Conservation (phyloP, 495 filamentous ascomycete species). For the Filosporella fistucella region DNA sequence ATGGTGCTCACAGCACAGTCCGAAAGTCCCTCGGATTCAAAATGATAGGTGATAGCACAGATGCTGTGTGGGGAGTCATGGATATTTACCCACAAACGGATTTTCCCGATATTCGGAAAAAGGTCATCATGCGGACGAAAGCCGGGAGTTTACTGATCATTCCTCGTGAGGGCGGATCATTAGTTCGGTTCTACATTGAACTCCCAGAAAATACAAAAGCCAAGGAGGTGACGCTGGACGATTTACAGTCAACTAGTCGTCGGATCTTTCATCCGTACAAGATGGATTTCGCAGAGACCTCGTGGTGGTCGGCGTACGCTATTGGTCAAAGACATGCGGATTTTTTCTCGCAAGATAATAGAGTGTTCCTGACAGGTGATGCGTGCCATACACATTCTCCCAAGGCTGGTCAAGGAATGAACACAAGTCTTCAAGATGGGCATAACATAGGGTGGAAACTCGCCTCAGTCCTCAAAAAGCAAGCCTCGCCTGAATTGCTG, state of each 20-base stretch:
- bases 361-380: constrained; percentile 66
- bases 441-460: constrained; percentile 82
- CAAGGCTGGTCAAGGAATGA: constrained; percentile 73
- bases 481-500: constrained; percentile 50
- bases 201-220: constrained; percentile 33
- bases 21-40: constrained; percentile 62
- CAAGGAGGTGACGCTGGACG: constrained; percentile 43
- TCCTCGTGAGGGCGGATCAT: constrained; percentile 58
- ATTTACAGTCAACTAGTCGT: constrained; percentile 53
- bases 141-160: constrained; percentile 56
- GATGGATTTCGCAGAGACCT: constrained; percentile 38
- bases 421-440: constrained; percentile 56
- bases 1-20: constrained; percentile 71
- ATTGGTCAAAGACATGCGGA: constrained; percentile 60
- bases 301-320: constrained; percentile 61
- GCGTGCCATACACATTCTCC: constrained; percentile 71
- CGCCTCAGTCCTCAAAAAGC: constrained; percentile 55
- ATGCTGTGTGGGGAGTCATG: constrained; percentile 81
- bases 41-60: constrained; percentile 71
- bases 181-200: constrained; percentile 61
- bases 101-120: constrained; percentile 71
- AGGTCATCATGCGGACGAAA: constrained; percentile 48
- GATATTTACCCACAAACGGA: constrained; percentile 69
- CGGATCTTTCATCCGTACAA: constrained; percentile 51
- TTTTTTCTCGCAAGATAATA: constrained; percentile 46